Conservation (phyloP, 345 rosid species). For the Atalantia buxifolia region DNA sequence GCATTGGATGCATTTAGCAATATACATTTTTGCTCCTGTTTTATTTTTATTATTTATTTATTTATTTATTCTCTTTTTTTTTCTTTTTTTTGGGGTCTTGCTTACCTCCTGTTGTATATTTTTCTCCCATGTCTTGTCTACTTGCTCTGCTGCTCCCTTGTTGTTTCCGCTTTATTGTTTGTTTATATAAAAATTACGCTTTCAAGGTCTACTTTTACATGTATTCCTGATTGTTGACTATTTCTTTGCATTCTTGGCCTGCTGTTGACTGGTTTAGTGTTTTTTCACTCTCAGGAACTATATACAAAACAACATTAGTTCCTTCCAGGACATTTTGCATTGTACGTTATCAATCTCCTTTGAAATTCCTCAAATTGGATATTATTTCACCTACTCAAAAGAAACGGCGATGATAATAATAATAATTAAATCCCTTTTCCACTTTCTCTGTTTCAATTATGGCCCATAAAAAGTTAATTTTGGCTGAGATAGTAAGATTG, state of each 20-base stretch:
- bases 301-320: slow-evolving; percentile 75
- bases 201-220: not conserved
- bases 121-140: not conserved
- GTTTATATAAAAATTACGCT: not conserved
- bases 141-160: not conserved
- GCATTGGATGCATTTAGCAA: not conserved
- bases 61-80: too few species aligned
- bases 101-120: not conserved
- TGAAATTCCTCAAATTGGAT: not conserved
- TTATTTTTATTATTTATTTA: not conserved
- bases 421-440: not conserved
- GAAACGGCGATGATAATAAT: not conserved
- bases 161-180: not conserved
- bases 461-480: not conserved
- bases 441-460: not conserved
- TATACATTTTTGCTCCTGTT: not conserved
- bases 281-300: slow-evolving; percentile 70
- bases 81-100: not conserved
- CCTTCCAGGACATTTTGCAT: slow-evolving; percentile 93
- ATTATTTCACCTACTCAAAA: not conserved
- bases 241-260: not conserved
- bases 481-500: not conserved
- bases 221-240: not conserved
- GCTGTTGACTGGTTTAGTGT: slow-evolving; percentile 16
- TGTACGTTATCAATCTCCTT: slow-evolving; percentile 38